Conservation (phyloP, 805 yeast genomes). For the Metschnikowia proteae region DNA sequence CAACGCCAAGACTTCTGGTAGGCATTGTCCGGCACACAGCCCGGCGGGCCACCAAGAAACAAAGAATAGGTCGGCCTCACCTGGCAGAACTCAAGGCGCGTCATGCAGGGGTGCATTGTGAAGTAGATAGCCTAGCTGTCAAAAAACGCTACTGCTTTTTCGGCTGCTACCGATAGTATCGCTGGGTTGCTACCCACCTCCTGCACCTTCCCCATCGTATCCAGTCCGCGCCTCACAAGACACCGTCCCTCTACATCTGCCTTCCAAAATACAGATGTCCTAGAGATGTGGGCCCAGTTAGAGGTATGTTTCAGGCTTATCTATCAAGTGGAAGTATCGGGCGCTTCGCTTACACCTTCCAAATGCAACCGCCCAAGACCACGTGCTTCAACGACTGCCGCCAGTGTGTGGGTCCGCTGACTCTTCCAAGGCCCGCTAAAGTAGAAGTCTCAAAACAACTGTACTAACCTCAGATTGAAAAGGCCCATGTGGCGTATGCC, state of each 20-base stretch:
- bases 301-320: slow-evolving; percentile 25
- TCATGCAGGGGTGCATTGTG: too few species aligned
- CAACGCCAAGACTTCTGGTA: neutral
- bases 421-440: too few species aligned
- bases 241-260: neutral
- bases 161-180: too few species aligned
- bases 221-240: neutral
- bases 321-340: neutral
- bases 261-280: slow-evolving; percentile 1
- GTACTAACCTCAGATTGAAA: slow-evolving; percentile 37
- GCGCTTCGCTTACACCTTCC: too few species aligned
- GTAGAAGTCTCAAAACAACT: neutral
- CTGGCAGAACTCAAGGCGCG: too few species aligned
- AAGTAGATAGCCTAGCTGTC: too few species aligned
- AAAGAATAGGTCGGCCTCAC: neutral
- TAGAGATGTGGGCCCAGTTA: slow-evolving; percentile 28
- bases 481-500: slow-evolving; percentile 85
- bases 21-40: neutral
- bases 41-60: neutral
- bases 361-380: too few species aligned
- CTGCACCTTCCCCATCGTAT: neutral
- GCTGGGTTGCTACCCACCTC: neutral
- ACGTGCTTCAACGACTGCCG: too few species aligned
- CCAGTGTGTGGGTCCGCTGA: too few species aligned
- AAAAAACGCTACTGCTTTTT: too few species aligned